phyloP scores from a whole-genome alignment of 2,329 filamentous ascomycete species.

The Didymella pomorum region DNA sequence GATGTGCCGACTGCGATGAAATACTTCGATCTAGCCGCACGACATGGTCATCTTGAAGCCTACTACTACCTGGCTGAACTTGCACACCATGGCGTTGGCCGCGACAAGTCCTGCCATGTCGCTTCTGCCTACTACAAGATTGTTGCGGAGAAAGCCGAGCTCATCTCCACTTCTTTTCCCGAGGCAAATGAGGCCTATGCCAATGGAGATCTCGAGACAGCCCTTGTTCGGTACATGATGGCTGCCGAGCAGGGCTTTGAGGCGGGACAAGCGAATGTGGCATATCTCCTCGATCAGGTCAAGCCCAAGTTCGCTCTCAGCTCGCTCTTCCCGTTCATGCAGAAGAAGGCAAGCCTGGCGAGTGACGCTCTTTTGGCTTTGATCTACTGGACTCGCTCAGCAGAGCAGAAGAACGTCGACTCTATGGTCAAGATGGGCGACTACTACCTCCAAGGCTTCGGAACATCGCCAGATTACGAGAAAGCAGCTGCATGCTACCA shows the following conservation, averaged over 20 bases:
- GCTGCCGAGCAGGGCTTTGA: slow-evolving; percentile 94
- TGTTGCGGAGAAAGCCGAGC: slow-evolving; percentile 86
- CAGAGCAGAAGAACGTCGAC: slow-evolving; percentile 91
- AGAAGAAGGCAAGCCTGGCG: slow-evolving; percentile 57
- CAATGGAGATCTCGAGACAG: slow-evolving; percentile 78
- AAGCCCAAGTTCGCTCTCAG: slow-evolving; percentile 60
- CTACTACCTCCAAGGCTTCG: slow-evolving; percentile 88
- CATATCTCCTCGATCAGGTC: slow-evolving; percentile 79
- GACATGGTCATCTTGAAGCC: slow-evolving; percentile 85
- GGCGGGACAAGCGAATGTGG: slow-evolving; percentile 86
- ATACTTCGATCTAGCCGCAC: slow-evolving; percentile 86
- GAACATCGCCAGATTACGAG: slow-evolving; percentile 71
- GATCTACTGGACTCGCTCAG: slow-evolving; percentile 94
- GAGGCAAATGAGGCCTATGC: slow-evolving; percentile 87
- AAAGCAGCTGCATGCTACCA: slow-evolving; percentile 95
- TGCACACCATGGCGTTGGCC: slow-evolving; percentile 78
- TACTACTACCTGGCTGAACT: slow-evolving; percentile 93
- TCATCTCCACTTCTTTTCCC: slow-evolving; percentile 80
- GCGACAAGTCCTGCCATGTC: slow-evolving; percentile 78
- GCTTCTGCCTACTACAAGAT: slow-evolving; percentile 88
- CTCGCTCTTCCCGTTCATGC: slow-evolving; percentile 60
- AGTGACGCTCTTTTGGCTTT: slow-evolving; percentile 74
- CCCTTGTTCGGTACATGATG: slow-evolving; percentile 82
- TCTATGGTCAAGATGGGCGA: slow-evolving; percentile 98
- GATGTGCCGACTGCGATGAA: slow-evolving; percentile 80